Evolutionary conservation across 257 asterid species (phyloP).

Genomic region (Solanum dulcamara): DNA sequence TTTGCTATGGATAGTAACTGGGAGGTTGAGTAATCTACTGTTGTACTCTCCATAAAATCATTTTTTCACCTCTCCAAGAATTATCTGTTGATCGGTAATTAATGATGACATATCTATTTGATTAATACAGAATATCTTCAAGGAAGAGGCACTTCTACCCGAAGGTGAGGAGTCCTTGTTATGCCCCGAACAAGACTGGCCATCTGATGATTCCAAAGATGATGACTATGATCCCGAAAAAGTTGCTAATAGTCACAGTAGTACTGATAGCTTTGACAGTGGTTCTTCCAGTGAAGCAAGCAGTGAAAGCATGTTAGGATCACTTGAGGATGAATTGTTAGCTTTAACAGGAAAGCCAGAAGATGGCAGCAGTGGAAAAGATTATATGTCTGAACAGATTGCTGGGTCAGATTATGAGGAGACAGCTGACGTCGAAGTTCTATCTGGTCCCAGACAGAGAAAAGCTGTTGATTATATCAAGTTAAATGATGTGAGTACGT

Average conservation of each 20-base stretch:
- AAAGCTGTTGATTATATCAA: slow-evolving; percentile 69
- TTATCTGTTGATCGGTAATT: background rate
- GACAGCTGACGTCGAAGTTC: slow-evolving; percentile 37
- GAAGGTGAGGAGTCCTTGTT: slow-evolving; percentile 46
- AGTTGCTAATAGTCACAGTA: slow-evolving; percentile 30
- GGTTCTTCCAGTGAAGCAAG: slow-evolving; percentile 31
- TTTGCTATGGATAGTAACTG: slow-evolving; percentile 68
- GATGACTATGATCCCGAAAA: slow-evolving; percentile 84
- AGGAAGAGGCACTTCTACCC: slow-evolving; percentile 81
- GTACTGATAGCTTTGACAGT: slow-evolving; percentile 31
- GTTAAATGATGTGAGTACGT: slow-evolving; percentile 68
- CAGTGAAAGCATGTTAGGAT: slow-evolving; percentile 60
- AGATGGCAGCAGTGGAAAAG: slow-evolving; percentile 14
- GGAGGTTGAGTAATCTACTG: slow-evolving; percentile 44
- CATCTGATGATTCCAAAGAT: slow-evolving; percentile 94
- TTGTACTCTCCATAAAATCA: background rate
- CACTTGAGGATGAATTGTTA: slow-evolving; percentile 60
- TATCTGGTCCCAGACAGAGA: slow-evolving; percentile 61
- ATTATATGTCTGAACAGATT: slow-evolving; percentile 22
- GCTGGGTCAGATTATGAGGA: slow-evolving; percentile 50
- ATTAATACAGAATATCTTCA: slow-evolving; percentile 65
- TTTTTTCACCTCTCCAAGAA: background rate
- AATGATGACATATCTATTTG: slow-evolving; percentile 6
- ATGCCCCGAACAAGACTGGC: slow-evolving; percentile 72
- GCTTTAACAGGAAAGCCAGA: slow-evolving; percentile 25